These are phyloP conservation scores for Oropetium thomaeum DNA, from an alignment of 176 grass and related monocot genomes.

Conservation along the genomic window DNA sequence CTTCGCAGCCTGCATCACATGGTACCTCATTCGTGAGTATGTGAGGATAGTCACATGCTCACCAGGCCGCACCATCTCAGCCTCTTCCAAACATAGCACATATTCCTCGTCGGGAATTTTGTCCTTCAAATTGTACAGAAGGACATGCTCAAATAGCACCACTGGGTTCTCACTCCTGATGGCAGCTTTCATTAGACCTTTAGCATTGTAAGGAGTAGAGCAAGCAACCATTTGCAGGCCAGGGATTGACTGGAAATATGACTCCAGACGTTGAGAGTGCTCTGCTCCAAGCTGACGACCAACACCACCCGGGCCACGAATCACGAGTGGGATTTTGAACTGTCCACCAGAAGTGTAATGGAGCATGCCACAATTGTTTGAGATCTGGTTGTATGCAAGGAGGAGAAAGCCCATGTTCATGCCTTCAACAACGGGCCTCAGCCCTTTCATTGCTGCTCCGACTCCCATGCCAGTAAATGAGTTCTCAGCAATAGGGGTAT, in stretches of 20 bases:
- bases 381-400: slow-evolving; percentile 93
- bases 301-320: slow-evolving; percentile 81
- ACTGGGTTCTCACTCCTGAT: slow-evolving; percentile 90
- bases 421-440: slow-evolving; percentile 78
- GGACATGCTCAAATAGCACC: slow-evolving; percentile 82
- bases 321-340: slow-evolving; percentile 89
- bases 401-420: slow-evolving; percentile 98
- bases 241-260: slow-evolving; percentile 92
- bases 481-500: slow-evolving; percentile 85
- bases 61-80: slow-evolving; percentile 80
- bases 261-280: slow-evolving; percentile 85
- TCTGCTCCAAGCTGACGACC: slow-evolving; percentile 86
- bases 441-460: slow-evolving; percentile 78
- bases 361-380: slow-evolving; percentile 96
- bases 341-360: slow-evolving; percentile 95
- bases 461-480: slow-evolving; percentile 92
- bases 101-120: slow-evolving; percentile 87
- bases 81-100: slow-evolving; percentile 69
- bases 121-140: slow-evolving; percentile 89
- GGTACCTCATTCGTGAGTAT: slow-evolving; percentile 89
- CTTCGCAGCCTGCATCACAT: slow-evolving; percentile 85
- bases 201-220: slow-evolving; percentile 91
- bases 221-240: slow-evolving; percentile 96
- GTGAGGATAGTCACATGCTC: slow-evolving; percentile 82
- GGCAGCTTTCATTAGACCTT: slow-evolving; percentile 93